These are phyloP conservation scores for Metschnikowia shivogae DNA, from an alignment of 805 yeast species.

Conservation along the genomic window DNA sequence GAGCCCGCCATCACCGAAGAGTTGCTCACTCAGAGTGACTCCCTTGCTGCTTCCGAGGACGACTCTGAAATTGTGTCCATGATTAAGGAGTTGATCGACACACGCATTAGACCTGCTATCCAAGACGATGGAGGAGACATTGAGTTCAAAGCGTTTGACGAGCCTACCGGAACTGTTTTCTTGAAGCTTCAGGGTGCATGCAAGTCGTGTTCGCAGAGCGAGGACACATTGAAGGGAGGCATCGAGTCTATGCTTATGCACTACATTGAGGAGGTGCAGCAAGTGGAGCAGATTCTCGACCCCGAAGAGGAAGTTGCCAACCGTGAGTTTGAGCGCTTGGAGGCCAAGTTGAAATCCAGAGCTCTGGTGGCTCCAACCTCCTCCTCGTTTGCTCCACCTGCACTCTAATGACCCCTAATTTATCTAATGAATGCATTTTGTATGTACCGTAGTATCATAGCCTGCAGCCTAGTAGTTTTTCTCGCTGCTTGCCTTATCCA, in stretches of 20 bases:
- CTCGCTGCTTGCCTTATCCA: conserved; percentile 6
- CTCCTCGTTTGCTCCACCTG: conserved; percentile 23
- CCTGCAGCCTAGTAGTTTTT: neutral
- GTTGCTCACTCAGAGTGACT: conserved; percentile 35
- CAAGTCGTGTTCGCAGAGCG: conserved; percentile 85
- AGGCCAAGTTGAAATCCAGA: conserved; percentile 37
- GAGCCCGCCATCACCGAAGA: conserved; percentile 41
- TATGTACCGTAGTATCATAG: neutral
- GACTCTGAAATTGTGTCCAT: conserved; percentile 71
- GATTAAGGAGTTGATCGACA: conserved; percentile 88
- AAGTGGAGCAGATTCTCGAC: conserved; percentile 83
- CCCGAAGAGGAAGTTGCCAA: conserved; percentile 71
- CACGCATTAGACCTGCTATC: conserved; percentile 95
- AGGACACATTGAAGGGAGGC: conserved; percentile 90
- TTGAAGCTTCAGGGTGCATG: conserved; percentile 94
- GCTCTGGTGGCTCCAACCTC: conserved; percentile 14
- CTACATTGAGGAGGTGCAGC: conserved; percentile 91
- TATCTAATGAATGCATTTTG: conserved; percentile 6
- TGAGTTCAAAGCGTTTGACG: conserved; percentile 80
- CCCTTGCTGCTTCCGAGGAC: conserved; percentile 47
- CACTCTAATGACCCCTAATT: conserved; percentile 8
- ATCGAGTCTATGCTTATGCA: conserved; percentile 97
- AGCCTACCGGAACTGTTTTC: conserved; percentile 81
- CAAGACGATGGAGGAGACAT: conserved; percentile 99
- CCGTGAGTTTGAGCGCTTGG: conserved; percentile 81